Evolutionary conservation across 495 filamentous ascomycete species (phyloP), one percentile per base, ranked within the genome.

Genomic region (Polyplosphaeria fusca): DNA sequence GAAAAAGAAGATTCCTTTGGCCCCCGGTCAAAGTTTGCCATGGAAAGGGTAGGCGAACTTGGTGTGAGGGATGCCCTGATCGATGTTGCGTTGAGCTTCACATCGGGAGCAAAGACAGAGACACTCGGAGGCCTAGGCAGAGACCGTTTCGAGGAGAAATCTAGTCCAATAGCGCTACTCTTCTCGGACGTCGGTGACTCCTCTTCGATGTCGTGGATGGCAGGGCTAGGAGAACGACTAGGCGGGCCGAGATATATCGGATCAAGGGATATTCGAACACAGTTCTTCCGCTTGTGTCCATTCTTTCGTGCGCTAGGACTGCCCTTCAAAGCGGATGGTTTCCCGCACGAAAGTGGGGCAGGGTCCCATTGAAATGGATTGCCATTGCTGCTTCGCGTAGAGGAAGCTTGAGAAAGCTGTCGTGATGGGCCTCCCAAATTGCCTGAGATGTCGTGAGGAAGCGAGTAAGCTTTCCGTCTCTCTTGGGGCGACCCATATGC

Each of bases 201-300:
- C 55, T 71, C 67, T 37, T 67, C 48, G 25, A 68, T 68, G 22
- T 63, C 63, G 22, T 67, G 54, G 51, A 69, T 70, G 5, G 50
- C 58, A 7, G 69, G 67, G 40, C 65, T 73, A 0, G 61, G 58
- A 11, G 64, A 58, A 32, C 63, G 48, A 49, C 61, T 64, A 12
- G 62, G 55, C 19, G 65, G 70, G 1, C 67, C 67, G 1, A 70
- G 48, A n/a, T 71, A 64, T 16, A 64, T 69, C 5, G 70, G 68
- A 11, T 60, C 55, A 11, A 71, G 45, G 4, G 61, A 54, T 24
- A 65, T 65, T 9, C 61, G 50, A 30, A 65, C 61, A 23, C 61
- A 57, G 25, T 60, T 60, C 30, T 65, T 38, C 27, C 61, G 51
- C 37, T 39, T 35, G 50, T 65, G 61, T 3, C 56, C 57, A n/a